Evolutionary conservation across 305 asterid species (phyloP), one percentile per base, ranked within the genome.

Genomic region (Andrographis paniculata): DNA sequence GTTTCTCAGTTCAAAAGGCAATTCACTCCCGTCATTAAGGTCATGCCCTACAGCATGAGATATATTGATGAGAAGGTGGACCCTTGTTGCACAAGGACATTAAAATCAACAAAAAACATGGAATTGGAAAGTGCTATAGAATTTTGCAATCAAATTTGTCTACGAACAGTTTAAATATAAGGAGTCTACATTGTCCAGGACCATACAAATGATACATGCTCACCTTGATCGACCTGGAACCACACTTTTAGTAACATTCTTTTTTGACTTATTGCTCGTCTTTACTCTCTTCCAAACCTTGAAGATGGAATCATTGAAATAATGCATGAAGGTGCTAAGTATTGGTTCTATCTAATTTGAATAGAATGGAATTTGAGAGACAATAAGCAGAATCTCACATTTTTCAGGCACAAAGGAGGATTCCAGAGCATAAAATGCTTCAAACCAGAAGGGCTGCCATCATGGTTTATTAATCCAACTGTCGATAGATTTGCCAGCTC

Each of bases 391-490:
- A 40, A 65, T 44, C 87, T 60, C 69, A 86, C 98, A 48, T 64
- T 82, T 86, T 71, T 80, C 62, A 65, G 62, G 73, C 74, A 57
- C 45, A 80, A 53, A 61, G 98, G 92, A 52, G 96, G 98, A 73
- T 89, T 89, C 98, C 98, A 89, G 51, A 89, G 87, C 70, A 77
- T 59, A 64, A 89, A 86, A 51, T 62, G 75, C 82, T 89, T 89
- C 67, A 61, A 67, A 53, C 84, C 81, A 23, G 98, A 89, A 65
- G 98, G 96, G 76, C 98, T 89, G 52, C 98, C 96, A 75, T 89
- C 98, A 44, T 75, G 75, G 51, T 83, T 65, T 60, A 91, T 73
- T 61, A 91, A 74, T 71, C 83, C 94, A 45, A 79, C 60, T 37
- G 73, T 47, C 42, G 80, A 64, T 51, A 83, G 41, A 69, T 65